phyloP scores from a whole-genome alignment of 208 protist species.

The Trypanosoma grayi region DNA sequence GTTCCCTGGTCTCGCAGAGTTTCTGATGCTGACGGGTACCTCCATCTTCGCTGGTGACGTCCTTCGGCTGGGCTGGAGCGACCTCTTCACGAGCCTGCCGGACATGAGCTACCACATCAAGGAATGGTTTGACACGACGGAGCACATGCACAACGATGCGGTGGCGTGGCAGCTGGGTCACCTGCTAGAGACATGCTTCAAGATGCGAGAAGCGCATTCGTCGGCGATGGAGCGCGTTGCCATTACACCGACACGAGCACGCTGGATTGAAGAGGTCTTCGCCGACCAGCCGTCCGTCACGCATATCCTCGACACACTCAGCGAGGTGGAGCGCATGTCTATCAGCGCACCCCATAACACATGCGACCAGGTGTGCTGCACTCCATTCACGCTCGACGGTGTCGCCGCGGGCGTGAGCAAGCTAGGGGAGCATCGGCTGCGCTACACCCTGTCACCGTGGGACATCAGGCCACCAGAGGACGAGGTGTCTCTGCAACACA shows the following conservation, averaged over 20 bases:
- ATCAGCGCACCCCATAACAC: constrained; percentile 68
- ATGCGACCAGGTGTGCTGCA: constrained; percentile 36
- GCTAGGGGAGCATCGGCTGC: constrained; percentile 55
- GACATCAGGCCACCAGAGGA: constrained; percentile 80
- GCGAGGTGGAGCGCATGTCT: constrained; percentile 74
- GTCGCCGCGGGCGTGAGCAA: constrained; percentile 59
- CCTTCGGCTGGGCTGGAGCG: constrained; percentile 85
- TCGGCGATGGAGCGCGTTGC: constrained; percentile 85
- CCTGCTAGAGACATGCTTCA: constrained; percentile 84
- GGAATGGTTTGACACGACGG: constrained; percentile 87
- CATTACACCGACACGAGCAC: constrained; percentile 73
- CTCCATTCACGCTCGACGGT: constrained; percentile 70
- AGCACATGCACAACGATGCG: constrained; percentile 93
- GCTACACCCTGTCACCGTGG: constrained; percentile 81
- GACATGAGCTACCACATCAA: constrained; percentile 91
- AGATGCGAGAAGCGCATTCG: constrained; percentile 76
- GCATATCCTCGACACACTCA: constrained; percentile 66
- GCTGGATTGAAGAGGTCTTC: constrained; percentile 91
- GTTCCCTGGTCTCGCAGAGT: constrained; percentile 89
- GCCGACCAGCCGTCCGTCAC: constrained; percentile 83
- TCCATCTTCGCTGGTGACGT: constrained; percentile 89
- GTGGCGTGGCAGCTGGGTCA: constrained; percentile 90
- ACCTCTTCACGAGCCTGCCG: constrained; percentile 83
- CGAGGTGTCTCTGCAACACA: constrained; percentile 62
- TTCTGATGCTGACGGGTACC: constrained; percentile 85